Evolutionary conservation across 2,329 filamentous ascomycete species (phyloP).

Genomic region (Calonectria henricotiae): DNA sequence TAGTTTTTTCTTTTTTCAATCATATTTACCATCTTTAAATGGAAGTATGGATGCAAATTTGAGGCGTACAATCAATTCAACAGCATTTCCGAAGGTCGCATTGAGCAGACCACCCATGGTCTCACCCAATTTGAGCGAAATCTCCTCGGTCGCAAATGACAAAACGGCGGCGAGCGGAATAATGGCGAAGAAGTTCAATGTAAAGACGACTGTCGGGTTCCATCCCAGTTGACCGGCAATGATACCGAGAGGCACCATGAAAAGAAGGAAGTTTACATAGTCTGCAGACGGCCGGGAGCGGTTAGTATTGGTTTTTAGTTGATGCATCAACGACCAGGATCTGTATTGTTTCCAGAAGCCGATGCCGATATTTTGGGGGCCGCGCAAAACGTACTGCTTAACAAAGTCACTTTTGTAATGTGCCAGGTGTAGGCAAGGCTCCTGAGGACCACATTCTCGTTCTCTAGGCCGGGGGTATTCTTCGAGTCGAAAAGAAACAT

Average conservation of each 20-base stretch:
- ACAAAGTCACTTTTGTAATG: constrained; percentile 70
- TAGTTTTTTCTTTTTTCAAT: constrained; percentile 25
- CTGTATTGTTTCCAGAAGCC: not conserved
- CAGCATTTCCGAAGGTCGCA: constrained; percentile 85
- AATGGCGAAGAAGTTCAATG: constrained; percentile 86
- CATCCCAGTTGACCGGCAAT: constrained; percentile 75
- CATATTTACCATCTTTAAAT: not conserved
- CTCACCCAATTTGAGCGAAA: constrained; percentile 80
- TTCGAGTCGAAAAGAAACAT: constrained; percentile 67
- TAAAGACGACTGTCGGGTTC: constrained; percentile 79
- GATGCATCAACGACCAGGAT: not conserved
- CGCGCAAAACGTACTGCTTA: constrained; percentile 69
- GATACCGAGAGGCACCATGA: constrained; percentile 83
- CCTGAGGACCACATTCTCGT: constrained; percentile 64
- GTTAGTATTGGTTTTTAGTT: constrained; percentile 33
- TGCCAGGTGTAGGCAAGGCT: constrained; percentile 69
- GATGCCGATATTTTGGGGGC: not conserved
- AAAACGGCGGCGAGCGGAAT: constrained; percentile 82
- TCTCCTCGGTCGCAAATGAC: constrained; percentile 85
- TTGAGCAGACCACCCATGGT: constrained; percentile 83
- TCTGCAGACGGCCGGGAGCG: constrained; percentile 56
- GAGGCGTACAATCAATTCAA: constrained; percentile 81
- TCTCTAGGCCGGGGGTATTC: constrained; percentile 69
- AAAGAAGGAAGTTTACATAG: constrained; percentile 79
- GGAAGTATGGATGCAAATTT: not conserved